These are phyloP conservation scores for Fraxinus sp. DNA, from an alignment of 305 asterid genomes.

Conservation along the genomic window DNA sequence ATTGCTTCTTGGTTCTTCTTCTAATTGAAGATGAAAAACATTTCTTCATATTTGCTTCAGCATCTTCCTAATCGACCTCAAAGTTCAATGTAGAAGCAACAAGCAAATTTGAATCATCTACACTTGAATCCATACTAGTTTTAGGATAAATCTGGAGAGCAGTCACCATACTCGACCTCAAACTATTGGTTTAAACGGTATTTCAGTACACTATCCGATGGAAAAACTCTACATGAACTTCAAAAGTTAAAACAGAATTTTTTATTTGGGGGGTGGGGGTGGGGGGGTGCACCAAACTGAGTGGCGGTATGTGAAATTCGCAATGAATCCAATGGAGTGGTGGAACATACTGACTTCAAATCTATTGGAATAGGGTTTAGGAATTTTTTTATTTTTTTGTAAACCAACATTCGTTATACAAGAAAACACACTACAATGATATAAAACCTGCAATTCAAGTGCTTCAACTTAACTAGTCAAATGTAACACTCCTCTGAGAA, in stretches of 20 bases:
- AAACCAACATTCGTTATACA: background rate
- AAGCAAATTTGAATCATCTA: background rate
- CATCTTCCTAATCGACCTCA: background rate
- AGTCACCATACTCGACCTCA: background rate
- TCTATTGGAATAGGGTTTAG: background rate
- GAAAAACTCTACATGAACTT: background rate
- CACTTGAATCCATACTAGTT: background rate
- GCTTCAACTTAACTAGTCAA: background rate
- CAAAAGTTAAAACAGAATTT: background rate
- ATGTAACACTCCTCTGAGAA: background rate
- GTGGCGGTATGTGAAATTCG: background rate
- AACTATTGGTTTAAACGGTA: background rate
- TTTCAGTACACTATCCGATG: background rate
- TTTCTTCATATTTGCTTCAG: background rate
- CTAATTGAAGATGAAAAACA: background rate
- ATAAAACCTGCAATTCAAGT: background rate
- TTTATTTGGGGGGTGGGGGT: background rate
- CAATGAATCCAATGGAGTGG: background rate
- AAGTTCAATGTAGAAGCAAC: background rate
- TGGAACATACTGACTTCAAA: background rate
- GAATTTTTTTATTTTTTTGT: background rate
- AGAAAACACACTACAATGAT: conserved; percentile 9
- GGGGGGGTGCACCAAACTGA: background rate
- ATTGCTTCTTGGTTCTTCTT: background rate
- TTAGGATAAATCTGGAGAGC: background rate